These are phyloP conservation scores for Hanseniaspora vineae DNA, from an alignment of 805 yeast genomes.

Conservation along the genomic window DNA sequence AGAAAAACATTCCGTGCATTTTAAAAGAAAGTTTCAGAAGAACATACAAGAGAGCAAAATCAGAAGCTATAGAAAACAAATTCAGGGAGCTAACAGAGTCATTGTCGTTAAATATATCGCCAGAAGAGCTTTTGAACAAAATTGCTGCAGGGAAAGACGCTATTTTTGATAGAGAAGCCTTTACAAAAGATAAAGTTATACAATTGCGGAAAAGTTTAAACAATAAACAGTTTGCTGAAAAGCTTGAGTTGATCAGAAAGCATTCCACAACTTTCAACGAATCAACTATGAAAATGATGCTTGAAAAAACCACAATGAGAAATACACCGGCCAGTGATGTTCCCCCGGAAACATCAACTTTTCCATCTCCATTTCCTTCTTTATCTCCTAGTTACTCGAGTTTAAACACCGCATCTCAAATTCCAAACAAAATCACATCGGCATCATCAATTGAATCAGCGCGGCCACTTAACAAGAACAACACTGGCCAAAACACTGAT, in stretches of 20 bases:
- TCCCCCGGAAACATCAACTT: too few relatives aligned
- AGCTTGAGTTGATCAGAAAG: neutral
- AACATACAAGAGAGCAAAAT: constrained; percentile 75
- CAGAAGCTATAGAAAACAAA: constrained; percentile 74
- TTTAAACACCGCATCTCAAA: too few relatives aligned
- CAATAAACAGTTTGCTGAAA: neutral
- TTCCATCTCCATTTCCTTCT: too few relatives aligned
- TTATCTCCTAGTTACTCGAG: too few relatives aligned
- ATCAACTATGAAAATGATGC: neutral
- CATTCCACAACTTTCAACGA: neutral
- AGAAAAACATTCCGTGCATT: constrained; percentile 56
- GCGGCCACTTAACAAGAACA: too few relatives aligned
- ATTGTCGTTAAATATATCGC: constrained; percentile 21
- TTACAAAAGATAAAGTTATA: constrained; percentile 17
- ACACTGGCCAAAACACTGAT: too few relatives aligned
- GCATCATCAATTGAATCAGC: too few relatives aligned
- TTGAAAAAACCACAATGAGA: neutral
- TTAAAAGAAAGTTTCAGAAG: constrained; percentile 75
- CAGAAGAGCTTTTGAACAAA: constrained; percentile 18
- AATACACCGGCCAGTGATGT: too few relatives aligned
- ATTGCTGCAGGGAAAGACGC: constrained; percentile 16
- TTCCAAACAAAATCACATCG: too few relatives aligned
- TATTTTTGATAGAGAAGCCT: constrained; percentile 17
- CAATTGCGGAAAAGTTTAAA: constrained; percentile 8
- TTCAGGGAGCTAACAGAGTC: constrained; percentile 53